phyloP scores from a whole-genome alignment of 1,284 basidiomycete species.

The Cerrena zonata region DNA sequence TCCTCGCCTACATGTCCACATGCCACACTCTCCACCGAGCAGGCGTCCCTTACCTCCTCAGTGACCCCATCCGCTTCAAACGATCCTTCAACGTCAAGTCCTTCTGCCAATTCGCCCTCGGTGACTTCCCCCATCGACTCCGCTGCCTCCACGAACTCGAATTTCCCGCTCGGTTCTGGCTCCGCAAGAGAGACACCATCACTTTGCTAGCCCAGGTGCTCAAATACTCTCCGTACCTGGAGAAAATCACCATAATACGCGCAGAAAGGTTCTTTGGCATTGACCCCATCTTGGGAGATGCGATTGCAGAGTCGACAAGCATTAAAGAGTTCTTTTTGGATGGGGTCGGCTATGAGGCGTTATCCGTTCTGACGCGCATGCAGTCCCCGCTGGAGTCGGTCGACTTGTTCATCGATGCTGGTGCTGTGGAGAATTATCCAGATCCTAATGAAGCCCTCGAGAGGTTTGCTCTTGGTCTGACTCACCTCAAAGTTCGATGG shows the following conservation, averaged over 20 bases:
- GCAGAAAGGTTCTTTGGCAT: background rate
- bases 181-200: background rate
- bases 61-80: constrained; percentile 6
- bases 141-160: constrained; percentile 9
- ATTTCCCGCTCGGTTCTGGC: background rate
- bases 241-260: background rate
- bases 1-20: constrained; percentile 10
- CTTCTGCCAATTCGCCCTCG: constrained; percentile 7
- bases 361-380: background rate
- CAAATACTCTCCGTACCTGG: background rate
- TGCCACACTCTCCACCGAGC: constrained; percentile 7
- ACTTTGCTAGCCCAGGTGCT: background rate
- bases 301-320: background rate
- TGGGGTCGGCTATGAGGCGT: background rate
- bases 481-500: background rate
- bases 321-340: background rate
- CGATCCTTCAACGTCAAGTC: constrained; percentile 5
- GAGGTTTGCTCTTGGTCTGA: background rate
- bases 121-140: background rate
- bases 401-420: background rate
- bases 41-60: constrained; percentile 7
- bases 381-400: background rate
- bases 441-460: background rate
- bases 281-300: background rate
- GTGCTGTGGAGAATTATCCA: background rate